Percentiles rank a stretch among this genome's conserved stretches.
phyloP scores from a whole-genome alignment of 2,329 filamentous ascomycete genomes.

The Penicillium sp. region DNA sequence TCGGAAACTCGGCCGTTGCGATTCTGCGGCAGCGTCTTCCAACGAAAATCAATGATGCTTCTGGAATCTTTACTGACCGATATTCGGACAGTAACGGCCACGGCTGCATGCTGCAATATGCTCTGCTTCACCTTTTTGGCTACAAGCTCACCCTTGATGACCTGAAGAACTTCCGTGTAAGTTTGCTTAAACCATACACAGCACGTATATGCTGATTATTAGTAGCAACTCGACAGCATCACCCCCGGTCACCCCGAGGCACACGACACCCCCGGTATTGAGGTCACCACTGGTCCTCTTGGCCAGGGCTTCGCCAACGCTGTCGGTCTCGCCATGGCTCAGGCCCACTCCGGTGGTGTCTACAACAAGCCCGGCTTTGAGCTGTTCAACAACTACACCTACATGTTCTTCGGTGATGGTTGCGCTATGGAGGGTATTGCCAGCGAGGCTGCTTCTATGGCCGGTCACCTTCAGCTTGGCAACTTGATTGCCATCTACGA shows the following conservation, averaged over 20 bases:
- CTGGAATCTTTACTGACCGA: not conserved
- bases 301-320: conserved; percentile 97
- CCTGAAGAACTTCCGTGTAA: conserved; percentile 92
- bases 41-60: not conserved
- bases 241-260: conserved; percentile 95
- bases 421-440: conserved; percentile 99
- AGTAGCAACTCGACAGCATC: conserved; percentile 68
- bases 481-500: conserved; percentile 98
- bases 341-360: conserved; percentile 82
- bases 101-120: conserved; percentile 99
- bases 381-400: conserved; percentile 95
- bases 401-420: conserved; percentile 93
- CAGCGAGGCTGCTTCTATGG: conserved; percentile 84
- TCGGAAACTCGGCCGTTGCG: not conserved
- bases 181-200: conserved; percentile 38
- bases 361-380: conserved; percentile 98
- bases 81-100: conserved; percentile 75
- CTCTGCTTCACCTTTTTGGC: conserved; percentile 93
- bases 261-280: conserved; percentile 93
- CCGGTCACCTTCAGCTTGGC: conserved; percentile 94
- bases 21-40: not conserved
- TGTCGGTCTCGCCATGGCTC: conserved; percentile 94
- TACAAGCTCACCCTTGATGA: conserved; percentile 85
- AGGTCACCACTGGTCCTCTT: conserved; percentile 96
- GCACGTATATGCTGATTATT: conserved; percentile 11